These are phyloP conservation scores for Phaeolepiota aurea DNA, from an alignment of 768 basidiomycete genomes.

Conservation along the genomic window DNA sequence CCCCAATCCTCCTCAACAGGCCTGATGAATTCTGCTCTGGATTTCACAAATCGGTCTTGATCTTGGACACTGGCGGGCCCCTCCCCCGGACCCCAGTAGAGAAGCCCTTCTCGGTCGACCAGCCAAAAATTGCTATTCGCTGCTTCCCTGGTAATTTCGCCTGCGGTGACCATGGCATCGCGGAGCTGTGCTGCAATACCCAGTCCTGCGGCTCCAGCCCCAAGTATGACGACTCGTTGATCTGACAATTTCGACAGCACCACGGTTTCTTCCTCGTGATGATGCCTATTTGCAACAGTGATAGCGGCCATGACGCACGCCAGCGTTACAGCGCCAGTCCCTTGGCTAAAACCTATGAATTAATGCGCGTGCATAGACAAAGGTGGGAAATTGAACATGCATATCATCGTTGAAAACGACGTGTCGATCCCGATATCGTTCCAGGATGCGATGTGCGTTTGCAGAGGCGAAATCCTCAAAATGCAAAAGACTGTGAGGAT, in stretches of 20 bases:
- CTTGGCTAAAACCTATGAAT: constrained; percentile 37
- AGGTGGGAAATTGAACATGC: constrained; percentile 20
- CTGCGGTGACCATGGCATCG: constrained; percentile 59
- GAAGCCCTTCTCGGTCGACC: constrained; percentile 44
- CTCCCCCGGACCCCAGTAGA: constrained; percentile 9
- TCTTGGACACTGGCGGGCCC: constrained; percentile 21
- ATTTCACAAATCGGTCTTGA: no score
- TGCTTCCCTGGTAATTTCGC: constrained; percentile 42
- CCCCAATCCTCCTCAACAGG: constrained; percentile 51
- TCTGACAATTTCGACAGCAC: constrained; percentile 36
- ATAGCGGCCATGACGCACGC: constrained; percentile 62
- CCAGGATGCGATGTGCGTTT: constrained; percentile 64
- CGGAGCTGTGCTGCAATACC: constrained; percentile 74
- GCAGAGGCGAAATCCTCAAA: constrained; percentile 83
- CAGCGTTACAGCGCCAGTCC: constrained; percentile 70
- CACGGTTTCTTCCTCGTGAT: constrained; percentile 21
- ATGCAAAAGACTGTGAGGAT: constrained; percentile 60
- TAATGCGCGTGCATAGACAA: not conserved
- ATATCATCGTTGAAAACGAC: constrained; percentile 84
- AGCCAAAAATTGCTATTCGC: constrained; percentile 66
- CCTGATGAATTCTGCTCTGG: constrained; percentile 46
- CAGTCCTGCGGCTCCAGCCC: constrained; percentile 75
- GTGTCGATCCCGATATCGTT: constrained; percentile 53
- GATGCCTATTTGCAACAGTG: constrained; percentile 39
- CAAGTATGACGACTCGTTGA: constrained; percentile 73